Base-by-base conservation (phyloP, 345 rosid genomes). In the Ceriops tagal region DNA sequence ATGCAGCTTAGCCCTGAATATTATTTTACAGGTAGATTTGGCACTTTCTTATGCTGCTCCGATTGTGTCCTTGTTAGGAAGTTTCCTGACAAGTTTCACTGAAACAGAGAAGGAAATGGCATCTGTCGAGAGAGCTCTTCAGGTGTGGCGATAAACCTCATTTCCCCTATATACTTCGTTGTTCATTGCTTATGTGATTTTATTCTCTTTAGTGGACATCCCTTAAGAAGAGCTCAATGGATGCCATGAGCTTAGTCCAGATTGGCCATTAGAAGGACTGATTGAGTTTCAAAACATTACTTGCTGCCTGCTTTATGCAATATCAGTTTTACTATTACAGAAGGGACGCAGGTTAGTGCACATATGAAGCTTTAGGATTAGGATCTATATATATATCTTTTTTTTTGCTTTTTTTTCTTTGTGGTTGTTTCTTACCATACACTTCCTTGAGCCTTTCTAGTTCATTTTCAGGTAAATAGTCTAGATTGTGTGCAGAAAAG, bases 51-150 rank as follows among this genome's bases (percentile, higher is more conserved):
- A 89, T 78, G 91, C 96, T 67, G 84, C 98, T 74, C 97, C 97
- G 53, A 61, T 86, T 35, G 96, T 93, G 78, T 91, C 98, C 64
- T 70, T 83, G 67, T 73, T 93, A 67, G 97, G 98, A 77, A 91
- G 79, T 73, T 93, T 93, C 70, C 82, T 93, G 69, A 81, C 98
- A 65, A 93, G 93, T 80, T 91, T 93, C 75, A 88, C 97, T 20
- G 98, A 93, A 83, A 91, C 97, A 52, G 98, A 93, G 78, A 93
- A 91, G 69, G 98, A 93, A 80, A 88, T 93, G 93, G 97, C 91
- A 71, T 84, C 97, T 35, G 62, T 93, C 64, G 97, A 93, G 86
- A 91, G 97, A 79, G 88, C 80, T 73, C 87, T 89, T 72, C 88
- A 93, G 87, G 98, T 91, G 77, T 43, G 58, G 64, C 74, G 53